A percentile compares a stretch with the other conserved stretches of the same genome.
These are phyloP conservation scores for Fusarium mundagurra DNA, from an alignment of 2,329 filamentous ascomycete genomes.

Conservation along the genomic window DNA sequence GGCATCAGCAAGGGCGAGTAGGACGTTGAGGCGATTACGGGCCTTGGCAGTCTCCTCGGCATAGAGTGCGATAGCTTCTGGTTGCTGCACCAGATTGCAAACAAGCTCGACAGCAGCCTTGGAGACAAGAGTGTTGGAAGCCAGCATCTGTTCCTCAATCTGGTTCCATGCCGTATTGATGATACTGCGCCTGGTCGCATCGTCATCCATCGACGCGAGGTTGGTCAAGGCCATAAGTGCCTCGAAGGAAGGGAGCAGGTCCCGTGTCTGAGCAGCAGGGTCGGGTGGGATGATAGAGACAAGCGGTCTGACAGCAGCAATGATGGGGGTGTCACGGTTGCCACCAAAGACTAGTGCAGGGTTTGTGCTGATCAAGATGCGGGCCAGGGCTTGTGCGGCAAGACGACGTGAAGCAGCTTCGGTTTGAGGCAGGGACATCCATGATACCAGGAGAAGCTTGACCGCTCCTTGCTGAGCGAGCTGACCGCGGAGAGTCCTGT, in stretches of 20 bases:
- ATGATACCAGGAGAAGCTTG: conserved; percentile 80
- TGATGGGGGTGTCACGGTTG: conserved; percentile 76
- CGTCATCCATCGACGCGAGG: conserved; percentile 81
- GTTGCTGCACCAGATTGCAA: conserved; percentile 84
- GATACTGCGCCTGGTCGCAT: conserved; percentile 72
- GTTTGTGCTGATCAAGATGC: conserved; percentile 87
- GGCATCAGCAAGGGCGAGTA: conserved; percentile 88
- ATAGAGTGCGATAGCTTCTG: conserved; percentile 74
- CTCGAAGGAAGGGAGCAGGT: conserved; percentile 91
- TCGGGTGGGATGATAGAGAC: conserved; percentile 76
- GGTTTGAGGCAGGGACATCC: conserved; percentile 67
- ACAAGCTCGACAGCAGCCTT: conserved; percentile 88
- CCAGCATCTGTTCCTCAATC: conserved; percentile 85
- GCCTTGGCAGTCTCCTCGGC: conserved; percentile 74
- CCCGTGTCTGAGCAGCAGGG: conserved; percentile 69
- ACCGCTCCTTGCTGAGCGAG: conserved; percentile 95
- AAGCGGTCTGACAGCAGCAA: conserved; percentile 84
- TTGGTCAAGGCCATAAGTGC: conserved; percentile 92
- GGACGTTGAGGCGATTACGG: conserved; percentile 78
- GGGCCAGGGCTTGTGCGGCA: conserved; percentile 82
- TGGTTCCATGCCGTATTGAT: conserved; percentile 78
- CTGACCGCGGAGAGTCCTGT: conserved; percentile 76
- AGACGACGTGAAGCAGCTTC: conserved; percentile 61
- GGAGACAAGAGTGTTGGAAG: conserved; percentile 77
- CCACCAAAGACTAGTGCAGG: conserved; percentile 85